phyloP scores from a whole-genome alignment of 2,329 filamentous ascomycete genomes.

The Metarhizium album region DNA sequence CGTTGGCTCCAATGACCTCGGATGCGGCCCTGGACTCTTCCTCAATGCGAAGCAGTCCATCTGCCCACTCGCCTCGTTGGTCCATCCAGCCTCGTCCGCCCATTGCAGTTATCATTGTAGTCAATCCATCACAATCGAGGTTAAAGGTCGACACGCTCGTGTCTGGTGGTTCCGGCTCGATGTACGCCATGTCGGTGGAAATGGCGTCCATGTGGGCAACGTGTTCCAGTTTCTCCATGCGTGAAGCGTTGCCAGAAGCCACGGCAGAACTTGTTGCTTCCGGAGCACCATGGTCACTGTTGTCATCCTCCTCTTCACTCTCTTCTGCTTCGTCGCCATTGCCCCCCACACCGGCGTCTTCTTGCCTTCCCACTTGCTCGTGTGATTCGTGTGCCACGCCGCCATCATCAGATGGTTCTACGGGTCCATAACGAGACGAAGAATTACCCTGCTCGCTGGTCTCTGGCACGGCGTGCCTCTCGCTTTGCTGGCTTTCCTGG shows the following conservation, averaged over 20 bases:
- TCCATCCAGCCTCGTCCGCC: constrained; percentile 3
- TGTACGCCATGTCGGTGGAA: constrained; percentile 1
- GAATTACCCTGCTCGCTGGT: not conserved
- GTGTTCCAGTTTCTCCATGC: not conserved
- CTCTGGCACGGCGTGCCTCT: not conserved
- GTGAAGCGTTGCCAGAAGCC: not conserved
- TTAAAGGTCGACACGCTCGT: not conserved
- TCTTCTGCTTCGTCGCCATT: not conserved
- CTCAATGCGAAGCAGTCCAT: not conserved
- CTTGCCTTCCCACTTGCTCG: not conserved
- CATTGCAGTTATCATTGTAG: constrained; percentile 1
- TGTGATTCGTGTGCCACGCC: too few relatives aligned
- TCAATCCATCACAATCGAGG: not conserved
- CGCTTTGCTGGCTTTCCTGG: not conserved
- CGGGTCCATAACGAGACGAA: not conserved
- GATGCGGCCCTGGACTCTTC: not conserved
- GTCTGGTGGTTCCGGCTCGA: constrained; percentile 3
- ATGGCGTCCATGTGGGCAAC: not conserved
- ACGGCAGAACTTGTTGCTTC: not conserved
- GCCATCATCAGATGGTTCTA: not conserved
- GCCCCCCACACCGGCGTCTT: not conserved
- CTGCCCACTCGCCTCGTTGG: not conserved
- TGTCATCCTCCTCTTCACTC: not conserved
- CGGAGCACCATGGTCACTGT: not conserved
- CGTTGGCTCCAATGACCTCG: not conserved